Evolutionary conservation across 768 basidiomycete species (phyloP), one percentile per base, ranked within the genome.

Genomic region (Lactifluus rugatus): DNA sequence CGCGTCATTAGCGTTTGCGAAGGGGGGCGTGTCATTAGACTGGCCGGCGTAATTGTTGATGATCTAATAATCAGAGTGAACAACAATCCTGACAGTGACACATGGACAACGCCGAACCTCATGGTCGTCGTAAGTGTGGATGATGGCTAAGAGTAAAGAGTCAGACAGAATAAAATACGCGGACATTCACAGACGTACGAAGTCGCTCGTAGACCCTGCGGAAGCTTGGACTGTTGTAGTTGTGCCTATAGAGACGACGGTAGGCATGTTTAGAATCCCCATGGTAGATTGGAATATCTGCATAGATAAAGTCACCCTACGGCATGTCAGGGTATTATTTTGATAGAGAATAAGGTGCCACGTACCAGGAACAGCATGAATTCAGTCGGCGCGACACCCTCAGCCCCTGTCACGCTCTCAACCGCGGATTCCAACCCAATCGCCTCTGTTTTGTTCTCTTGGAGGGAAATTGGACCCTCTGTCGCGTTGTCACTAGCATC

Each of bases 51-150:
- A 88, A 66, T 87, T 84, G 71, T 87, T 84, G 65, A 77, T 75
- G 62, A 87, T 76, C 81, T 83, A 56, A 13, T 28, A 47, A 26
- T 31, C 49, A 44, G 51, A 10, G 54, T 67, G 25, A 48, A 42
- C n/a, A 34, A 48, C 19, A 17, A 8, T 54, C 16, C 5, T n/a
- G n/a, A n/a, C n/a, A 36, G 25, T 34, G 42, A 28, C 3, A 6
- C 23, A 46, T 34, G 14, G 46, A 28, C 21, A 49, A 32, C 17
- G 32, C 19, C 53, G 34, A 36, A 80, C 82, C 71, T 86, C 85
- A 64, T 88, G 85, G 66, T 88, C 86, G 66, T 88, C 86, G 65
- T 83, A 87, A 23, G 82, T 79, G 65, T 83, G 78, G 58, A 86
- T 74, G 26, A 85, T 77, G 9, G 85, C 85, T 63, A 44, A 16